A percentile compares a stretch with the other conserved stretches of the same genome.
Evolutionary conservation across 768 basidiomycete species (phyloP).

Genomic region (Hydnomerulius pinastri): DNA sequence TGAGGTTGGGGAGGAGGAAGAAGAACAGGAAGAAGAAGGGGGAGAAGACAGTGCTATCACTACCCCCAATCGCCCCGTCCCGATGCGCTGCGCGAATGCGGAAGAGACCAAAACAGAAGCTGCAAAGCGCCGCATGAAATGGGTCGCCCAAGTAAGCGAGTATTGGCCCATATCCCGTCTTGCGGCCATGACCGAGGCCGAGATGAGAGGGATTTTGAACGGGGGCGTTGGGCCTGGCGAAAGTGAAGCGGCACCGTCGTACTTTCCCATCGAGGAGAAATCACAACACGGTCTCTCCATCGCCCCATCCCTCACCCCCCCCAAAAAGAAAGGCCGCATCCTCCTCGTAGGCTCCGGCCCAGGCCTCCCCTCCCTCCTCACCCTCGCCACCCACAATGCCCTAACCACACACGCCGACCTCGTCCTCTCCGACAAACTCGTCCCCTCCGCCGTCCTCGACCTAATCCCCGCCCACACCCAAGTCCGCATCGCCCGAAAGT

Average conservation of each 20-base stretch:
- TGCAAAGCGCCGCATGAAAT: conserved; percentile 74
- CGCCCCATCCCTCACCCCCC: conserved; percentile 15
- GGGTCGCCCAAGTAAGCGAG: conserved; percentile 95
- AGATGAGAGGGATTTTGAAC: conserved; percentile 67
- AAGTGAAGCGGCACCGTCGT: not conserved
- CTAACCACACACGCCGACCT: conserved; percentile 81
- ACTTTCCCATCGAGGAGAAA: conserved; percentile 31
- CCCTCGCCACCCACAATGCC: conserved; percentile 79
- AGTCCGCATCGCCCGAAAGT: conserved; percentile 92
- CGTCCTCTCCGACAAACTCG: conserved; percentile 95
- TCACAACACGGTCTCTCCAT: conserved; percentile 36
- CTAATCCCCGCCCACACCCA: conserved; percentile 74
- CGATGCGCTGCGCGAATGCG: conserved; percentile 39
- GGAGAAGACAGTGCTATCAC: conserved; percentile 53
- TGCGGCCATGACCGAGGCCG: conserved; percentile 61
- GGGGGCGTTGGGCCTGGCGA: conserved; percentile 28
- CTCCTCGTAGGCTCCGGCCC: conserved; percentile 93
- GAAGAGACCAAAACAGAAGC: conserved; percentile 46
- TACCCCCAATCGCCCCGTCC: conserved; percentile 74
- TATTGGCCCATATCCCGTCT: conserved; percentile 89
- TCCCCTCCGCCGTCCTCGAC: conserved; percentile 83
- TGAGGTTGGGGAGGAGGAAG: conserved; percentile 38
- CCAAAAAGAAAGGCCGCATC: conserved; percentile 61
- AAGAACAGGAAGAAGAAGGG: conserved; percentile 46
- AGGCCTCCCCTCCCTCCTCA: conserved; percentile 91